Base-by-base conservation (phyloP, 2,329 filamentous ascomycete species). In the Ophiocordyceps robertsii region DNA sequence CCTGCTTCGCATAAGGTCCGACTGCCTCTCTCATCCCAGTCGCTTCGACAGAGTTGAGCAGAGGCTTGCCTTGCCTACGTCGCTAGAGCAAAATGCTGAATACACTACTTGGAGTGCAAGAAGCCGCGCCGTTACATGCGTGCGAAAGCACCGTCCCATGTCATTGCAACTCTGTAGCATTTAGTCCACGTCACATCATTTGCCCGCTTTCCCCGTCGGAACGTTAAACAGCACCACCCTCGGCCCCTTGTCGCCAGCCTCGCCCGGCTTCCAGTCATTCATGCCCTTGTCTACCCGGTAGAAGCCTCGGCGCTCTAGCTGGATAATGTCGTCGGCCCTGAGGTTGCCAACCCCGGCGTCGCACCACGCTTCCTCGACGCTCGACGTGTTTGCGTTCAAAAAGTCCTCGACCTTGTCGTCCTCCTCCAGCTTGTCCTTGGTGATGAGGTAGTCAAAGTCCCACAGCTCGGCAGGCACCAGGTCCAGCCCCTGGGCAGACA, bases 361-460 rank as follows among this genome's bases (percentile, higher is more conserved):
- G 24, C 85, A 88, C 42, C 85, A 60, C 1, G 84, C 86, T 49
- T 82, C 75, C 41, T 82, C 82, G 62, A 80, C 79, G 44, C 75
- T 80, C 56, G 85, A 80, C 0, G 87, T 94, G 43, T 79, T 69
- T 21, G 78, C 73, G 59, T 81, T 94, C 46, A 96, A 62, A 60
- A 81, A 92, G 51, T 93, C 80, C 62, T 94, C 87, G 14, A 94
- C 69, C 39, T 82, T 74, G 55, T 95, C 90, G 2, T 92, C 83
- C 60, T 92, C 84, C 60, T 88, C 84, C 27, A 96, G 73, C 58
- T 92, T 89, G 60, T 96, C 90, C 72, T 95, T 96, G 46, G 83
- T 93, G 57, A 96, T 83, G 39, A 96, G 74, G 66, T 93, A 90
- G 65, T 95, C 90, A 60, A 95, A 96, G 52, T 95, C 88, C 65